Evolutionary conservation across 768 basidiomycete species (phyloP), one percentile per base, ranked within the genome.

Genomic region (Amanita polypyramis): DNA sequence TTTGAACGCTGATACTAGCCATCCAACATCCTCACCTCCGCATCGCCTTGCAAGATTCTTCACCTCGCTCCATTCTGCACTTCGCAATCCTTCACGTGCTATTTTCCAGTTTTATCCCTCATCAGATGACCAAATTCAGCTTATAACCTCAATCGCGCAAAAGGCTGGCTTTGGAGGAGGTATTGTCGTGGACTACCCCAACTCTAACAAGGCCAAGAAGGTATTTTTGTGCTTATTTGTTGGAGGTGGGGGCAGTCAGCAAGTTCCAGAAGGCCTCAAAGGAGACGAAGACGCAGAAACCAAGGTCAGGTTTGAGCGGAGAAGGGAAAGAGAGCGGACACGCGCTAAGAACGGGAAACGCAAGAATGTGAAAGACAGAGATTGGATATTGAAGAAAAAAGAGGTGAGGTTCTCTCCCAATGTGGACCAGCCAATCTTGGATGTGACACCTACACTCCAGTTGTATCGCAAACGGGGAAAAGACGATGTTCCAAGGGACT

Each of bases 361-460:
- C 55, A 90, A 83, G 61, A 66, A 56, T 38, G 56, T 82, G 29
- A 91, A 87, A 59, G 82, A 82, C 58, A 82, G 72, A 60, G 89
- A 95, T 52, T 99, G 93, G 93, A 92, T 98, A 52, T 60, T 96
- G 58, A 85, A 82, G 68, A 99, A 99, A 72, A 99, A 99, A 76
- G 88, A 95, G 75, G 92, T 85, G 52, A 47, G 74, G 17, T 23
- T 5, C 6, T 49, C 17, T 30, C n/a, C n/a, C n/a, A n/a, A 46
- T 42, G n/a, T 25, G 21, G 20, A 25, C 36, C 5, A 19, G 15
- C 3, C 3, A 21, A 35, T 23, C 33, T 14, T 10, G 10, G 14
- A 11, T 12, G 19, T 45, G 10, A 45, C 21, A 33, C 34, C 3
- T 15, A 29, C 27, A 29, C 32, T 32, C 29, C 52, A 91, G 88